Evolutionary conservation across 306 rosid genomes (phyloP).

Genomic region (Begonia fuchsioides): DNA sequence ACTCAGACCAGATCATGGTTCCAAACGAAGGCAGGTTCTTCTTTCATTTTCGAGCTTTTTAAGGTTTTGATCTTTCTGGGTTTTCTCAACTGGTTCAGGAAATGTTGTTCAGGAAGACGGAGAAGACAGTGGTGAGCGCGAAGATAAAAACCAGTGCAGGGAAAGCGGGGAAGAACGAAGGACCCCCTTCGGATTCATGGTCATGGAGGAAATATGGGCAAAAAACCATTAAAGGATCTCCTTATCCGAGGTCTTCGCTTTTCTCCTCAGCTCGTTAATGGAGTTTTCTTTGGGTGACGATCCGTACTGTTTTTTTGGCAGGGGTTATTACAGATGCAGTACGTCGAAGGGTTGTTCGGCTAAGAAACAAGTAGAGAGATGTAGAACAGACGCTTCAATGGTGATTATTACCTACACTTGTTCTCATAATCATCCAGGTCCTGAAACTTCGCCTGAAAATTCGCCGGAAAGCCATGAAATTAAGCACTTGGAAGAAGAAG

Average conservation of each 20-base stretch:
- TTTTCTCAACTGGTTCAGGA: background rate
- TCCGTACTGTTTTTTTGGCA: slow-evolving; percentile 4
- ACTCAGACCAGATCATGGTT: background rate
- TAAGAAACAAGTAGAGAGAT: slow-evolving; percentile 87
- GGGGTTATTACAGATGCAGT: slow-evolving; percentile 86
- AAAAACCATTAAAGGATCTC: slow-evolving; percentile 89
- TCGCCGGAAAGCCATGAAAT: slow-evolving; percentile 8
- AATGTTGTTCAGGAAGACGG: slow-evolving; percentile 43
- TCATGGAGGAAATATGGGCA: slow-evolving; percentile 99
- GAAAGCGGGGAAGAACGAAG: slow-evolving; percentile 63
- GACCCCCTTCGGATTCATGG: slow-evolving; percentile 80
- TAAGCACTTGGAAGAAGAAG: slow-evolving; percentile 8
- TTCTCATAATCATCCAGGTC: slow-evolving; percentile 70
- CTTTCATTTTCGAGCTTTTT: background rate
- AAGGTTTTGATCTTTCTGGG: background rate
- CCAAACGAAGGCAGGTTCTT: background rate
- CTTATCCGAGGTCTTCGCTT: slow-evolving; percentile 66
- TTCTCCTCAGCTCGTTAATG: background rate
- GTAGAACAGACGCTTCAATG: slow-evolving; percentile 71
- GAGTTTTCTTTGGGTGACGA: too few relatives aligned
- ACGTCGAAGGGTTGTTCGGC: slow-evolving; percentile 91
- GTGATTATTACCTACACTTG: slow-evolving; percentile 70
- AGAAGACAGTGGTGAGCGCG: slow-evolving; percentile 65
- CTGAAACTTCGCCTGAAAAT: too few relatives aligned
- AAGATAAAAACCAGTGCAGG: slow-evolving; percentile 59